phyloP scores from a whole-genome alignment of 208 protist species.

The Paratrypanosoma confusum region DNA sequence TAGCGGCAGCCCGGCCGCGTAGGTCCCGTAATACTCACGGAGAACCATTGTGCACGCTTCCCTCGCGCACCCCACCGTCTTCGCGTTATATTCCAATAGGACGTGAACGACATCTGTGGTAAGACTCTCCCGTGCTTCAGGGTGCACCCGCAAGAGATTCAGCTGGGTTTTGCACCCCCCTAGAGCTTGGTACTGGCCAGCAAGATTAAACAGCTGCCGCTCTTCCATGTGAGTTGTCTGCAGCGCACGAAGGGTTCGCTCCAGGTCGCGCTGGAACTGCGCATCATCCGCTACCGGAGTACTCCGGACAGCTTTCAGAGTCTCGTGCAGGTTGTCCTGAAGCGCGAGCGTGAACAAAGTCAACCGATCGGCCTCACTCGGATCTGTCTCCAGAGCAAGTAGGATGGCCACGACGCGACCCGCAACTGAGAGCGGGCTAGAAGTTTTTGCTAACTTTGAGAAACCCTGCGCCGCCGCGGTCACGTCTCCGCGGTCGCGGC shows the following conservation, averaged over 20 bases:
- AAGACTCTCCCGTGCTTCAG: slow-evolving; percentile 27
- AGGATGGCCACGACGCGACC: slow-evolving; percentile 35
- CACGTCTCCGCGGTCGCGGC: slow-evolving; percentile 13
- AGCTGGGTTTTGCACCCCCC: slow-evolving; percentile 72
- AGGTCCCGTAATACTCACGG: slow-evolving; percentile 47
- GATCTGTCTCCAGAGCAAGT: slow-evolving; percentile 24
- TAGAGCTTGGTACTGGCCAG: slow-evolving; percentile 38
- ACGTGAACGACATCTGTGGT: slow-evolving; percentile 43
- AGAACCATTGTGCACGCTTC: slow-evolving; percentile 49
- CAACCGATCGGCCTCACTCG: slow-evolving; percentile 25
- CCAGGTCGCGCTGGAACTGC: slow-evolving; percentile 23
- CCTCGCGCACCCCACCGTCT: slow-evolving; percentile 15
- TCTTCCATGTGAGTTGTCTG: slow-evolving; percentile 36
- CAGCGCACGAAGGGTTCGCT: too few relatives aligned
- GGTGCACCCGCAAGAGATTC: slow-evolving; percentile 69
- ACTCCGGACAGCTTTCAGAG: slow-evolving; percentile 22
- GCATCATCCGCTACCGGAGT: too few relatives aligned
- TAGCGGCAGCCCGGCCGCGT: slow-evolving; percentile 49
- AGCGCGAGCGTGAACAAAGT: slow-evolving; percentile 57
- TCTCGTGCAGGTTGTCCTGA: slow-evolving; percentile 46
- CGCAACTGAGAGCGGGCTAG: slow-evolving; percentile 21
- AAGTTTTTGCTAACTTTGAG: slow-evolving; percentile 38
- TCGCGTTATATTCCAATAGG: slow-evolving; percentile 22
- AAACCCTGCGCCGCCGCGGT: slow-evolving; percentile 42
- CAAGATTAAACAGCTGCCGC: slow-evolving; percentile 47